Percentiles rank a stretch among this genome's conserved stretches.
Evolutionary conservation across 805 yeast genomes (phyloP).

Genomic region (Cyberlindnera misumaiensis): DNA sequence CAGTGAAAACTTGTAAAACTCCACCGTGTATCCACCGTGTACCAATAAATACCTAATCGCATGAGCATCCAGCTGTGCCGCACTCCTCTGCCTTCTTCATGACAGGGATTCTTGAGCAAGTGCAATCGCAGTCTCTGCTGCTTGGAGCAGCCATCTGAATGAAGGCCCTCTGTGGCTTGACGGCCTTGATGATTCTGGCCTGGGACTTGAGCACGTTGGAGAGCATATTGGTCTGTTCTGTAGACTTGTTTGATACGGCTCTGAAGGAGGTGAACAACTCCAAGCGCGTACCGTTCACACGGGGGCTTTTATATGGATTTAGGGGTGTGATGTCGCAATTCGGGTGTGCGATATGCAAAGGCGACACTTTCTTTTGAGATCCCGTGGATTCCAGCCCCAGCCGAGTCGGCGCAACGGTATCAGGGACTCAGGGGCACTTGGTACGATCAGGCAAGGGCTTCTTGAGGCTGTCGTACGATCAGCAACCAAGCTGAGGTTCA

Average conservation of each 20-base stretch:
- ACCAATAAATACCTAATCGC: slow-evolving; percentile 9
- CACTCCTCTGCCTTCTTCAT: slow-evolving; percentile 20
- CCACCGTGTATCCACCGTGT: too few species aligned
- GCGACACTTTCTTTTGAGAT: too few species aligned
- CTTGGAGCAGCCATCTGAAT: slow-evolving; percentile 7
- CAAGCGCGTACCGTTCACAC: too few species aligned
- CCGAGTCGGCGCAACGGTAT: too few species aligned
- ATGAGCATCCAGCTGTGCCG: slow-evolving; percentile 23
- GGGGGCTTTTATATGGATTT: neutral
- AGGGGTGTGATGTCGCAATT: neutral
- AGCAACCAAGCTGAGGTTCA: too few species aligned
- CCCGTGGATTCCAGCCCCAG: too few species aligned
- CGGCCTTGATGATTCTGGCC: slow-evolving; percentile 11
- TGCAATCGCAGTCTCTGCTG: slow-evolving; percentile 24
- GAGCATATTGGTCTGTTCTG: slow-evolving; percentile 12
- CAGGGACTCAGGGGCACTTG: too few species aligned
- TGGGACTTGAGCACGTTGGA: slow-evolving; percentile 12
- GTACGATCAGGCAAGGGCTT: too few species aligned
- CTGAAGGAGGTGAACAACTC: too few species aligned
- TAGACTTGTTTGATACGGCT: too few species aligned
- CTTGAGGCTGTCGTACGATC: too few species aligned
- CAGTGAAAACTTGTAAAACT: neutral
- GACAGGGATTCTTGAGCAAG: slow-evolving; percentile 16
- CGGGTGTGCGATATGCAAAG: too few species aligned
- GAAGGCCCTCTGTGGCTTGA: slow-evolving; percentile 5